phyloP scores from a whole-genome alignment of 129 eudicot genomes.

The Solidago caesia region DNA sequence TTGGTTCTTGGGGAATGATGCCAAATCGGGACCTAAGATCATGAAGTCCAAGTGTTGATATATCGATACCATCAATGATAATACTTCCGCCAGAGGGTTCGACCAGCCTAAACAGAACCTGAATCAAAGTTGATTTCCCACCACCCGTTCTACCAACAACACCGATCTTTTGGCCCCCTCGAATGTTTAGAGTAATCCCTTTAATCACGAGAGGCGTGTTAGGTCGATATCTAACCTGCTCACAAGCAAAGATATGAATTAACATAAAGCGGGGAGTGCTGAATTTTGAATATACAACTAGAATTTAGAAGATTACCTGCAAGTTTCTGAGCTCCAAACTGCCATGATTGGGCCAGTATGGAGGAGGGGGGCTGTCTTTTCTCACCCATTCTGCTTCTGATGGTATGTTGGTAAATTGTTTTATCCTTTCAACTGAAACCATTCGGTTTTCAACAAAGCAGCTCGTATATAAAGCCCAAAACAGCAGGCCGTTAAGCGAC shows the following conservation, averaged over 20 bases:
- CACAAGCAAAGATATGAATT: conserved; percentile 16
- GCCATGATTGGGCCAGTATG: conserved; percentile 65
- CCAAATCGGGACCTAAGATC: conserved; percentile 96
- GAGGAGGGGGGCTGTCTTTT: conserved; percentile 37
- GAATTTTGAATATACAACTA: not conserved
- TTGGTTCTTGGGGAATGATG: conserved; percentile 98
- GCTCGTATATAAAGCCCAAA: conserved; percentile 47
- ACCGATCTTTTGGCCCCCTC: conserved; percentile 85
- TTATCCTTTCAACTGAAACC: conserved; percentile 77
- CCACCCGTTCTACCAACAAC: conserved; percentile 97
- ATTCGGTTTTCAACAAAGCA: conserved; percentile 63
- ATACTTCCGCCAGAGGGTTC: conserved; percentile 84
- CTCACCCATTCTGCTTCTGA: conserved; percentile 73
- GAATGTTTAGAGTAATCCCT: conserved; percentile 66
- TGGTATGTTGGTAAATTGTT: conserved; percentile 55
- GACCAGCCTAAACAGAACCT: conserved; percentile 80
- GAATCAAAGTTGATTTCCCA: conserved; percentile 89
- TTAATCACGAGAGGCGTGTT: conserved; percentile 74
- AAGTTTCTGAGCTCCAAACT: conserved; percentile 49
- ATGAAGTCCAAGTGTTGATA: conserved; percentile 72
- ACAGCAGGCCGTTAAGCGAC: conserved; percentile 49
- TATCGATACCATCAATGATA: conserved; percentile 70
- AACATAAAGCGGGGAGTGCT: not conserved
- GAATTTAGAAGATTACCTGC: conserved; percentile 39
- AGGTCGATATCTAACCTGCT: conserved; percentile 86